A percentile compares a stretch with the other conserved stretches of the same genome.
phyloP scores from a whole-genome alignment of 2,329 filamentous ascomycete species.

The Hypoxylon sp. region DNA sequence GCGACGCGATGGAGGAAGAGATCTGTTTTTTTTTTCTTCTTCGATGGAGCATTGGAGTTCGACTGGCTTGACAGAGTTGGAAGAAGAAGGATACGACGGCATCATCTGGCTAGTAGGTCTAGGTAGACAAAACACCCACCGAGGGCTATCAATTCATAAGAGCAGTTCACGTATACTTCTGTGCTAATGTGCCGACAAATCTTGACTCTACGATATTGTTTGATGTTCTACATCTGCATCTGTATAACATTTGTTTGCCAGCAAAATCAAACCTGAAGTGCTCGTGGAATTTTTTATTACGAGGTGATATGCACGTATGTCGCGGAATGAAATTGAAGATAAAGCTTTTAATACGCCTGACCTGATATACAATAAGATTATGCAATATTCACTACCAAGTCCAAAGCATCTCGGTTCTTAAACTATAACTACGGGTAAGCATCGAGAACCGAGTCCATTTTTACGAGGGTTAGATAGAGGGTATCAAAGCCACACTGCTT shows the following conservation, averaged over 20 bases:
- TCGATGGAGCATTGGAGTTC: slow-evolving; percentile 36
- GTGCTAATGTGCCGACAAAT: background rate
- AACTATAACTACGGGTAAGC: background rate
- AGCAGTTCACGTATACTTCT: slow-evolving; percentile 21
- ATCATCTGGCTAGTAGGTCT: slow-evolving; percentile 27
- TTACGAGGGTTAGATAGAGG: background rate
- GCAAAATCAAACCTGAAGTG: too few relatives aligned
- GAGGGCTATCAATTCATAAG: slow-evolving; percentile 33
- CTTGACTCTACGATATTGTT: background rate
- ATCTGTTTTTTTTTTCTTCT: slow-evolving; percentile 15
- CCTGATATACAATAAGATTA: background rate
- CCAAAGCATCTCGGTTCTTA: background rate
- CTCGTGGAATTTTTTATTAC: too few relatives aligned
- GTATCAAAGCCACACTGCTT: slow-evolving; percentile 2
- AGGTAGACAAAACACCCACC: slow-evolving; percentile 38
- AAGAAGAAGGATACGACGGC: slow-evolving; percentile 21
- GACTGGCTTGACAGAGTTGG: slow-evolving; percentile 27
- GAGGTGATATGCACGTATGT: background rate
- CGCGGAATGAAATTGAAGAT: background rate
- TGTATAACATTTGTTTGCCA: background rate
- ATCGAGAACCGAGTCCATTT: background rate
- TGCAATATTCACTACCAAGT: background rate
- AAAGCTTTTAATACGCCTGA: background rate
- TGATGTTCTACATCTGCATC: background rate
- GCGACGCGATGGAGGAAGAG: background rate